These are phyloP conservation scores for Diversispora eburnea DNA, from an alignment of 192 early-diverging fungal species.

Conservation along the genomic window DNA sequence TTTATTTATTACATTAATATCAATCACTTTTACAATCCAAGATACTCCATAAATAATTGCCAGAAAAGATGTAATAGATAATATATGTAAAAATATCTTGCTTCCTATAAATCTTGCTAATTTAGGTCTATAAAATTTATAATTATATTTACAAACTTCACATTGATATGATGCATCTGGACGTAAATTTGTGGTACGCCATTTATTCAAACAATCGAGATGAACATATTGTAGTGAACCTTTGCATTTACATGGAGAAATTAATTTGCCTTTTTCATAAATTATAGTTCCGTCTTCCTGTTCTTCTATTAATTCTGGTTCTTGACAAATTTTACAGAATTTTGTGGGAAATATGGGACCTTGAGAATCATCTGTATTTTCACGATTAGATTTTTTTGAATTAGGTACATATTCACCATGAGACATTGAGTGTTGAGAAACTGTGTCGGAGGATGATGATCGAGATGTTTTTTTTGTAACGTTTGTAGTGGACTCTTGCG, in stretches of 20 bases:
- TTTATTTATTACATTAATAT: background rate
- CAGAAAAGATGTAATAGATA: background rate
- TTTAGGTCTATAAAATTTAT: conserved; percentile 18
- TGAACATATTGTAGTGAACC: conserved; percentile 25
- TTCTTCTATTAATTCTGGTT: background rate
- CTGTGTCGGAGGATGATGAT: too few relatives aligned
- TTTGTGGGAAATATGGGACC: background rate
- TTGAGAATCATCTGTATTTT: too few relatives aligned
- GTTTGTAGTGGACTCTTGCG: too few relatives aligned
- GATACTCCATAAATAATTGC: background rate
- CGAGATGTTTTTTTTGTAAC: too few relatives aligned
- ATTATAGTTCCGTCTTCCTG: background rate
- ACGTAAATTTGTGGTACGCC: conserved; percentile 5
- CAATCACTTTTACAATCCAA: background rate
- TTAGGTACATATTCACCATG: too few relatives aligned
- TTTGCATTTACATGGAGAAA: conserved; percentile 26
- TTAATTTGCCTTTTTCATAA: background rate
- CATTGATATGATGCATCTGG: conserved; percentile 14
- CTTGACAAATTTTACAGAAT: conserved; percentile 26
- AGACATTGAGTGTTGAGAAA: too few relatives aligned
- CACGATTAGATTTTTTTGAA: too few relatives aligned
- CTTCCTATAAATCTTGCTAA: background rate
- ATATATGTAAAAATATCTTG: background rate
- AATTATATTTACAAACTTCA: conserved; percentile 25
- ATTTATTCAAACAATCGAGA: conserved; percentile 16